Base-by-base conservation (phyloP, 2,329 filamentous ascomycete species). In the Fusarium marasasianum region DNA sequence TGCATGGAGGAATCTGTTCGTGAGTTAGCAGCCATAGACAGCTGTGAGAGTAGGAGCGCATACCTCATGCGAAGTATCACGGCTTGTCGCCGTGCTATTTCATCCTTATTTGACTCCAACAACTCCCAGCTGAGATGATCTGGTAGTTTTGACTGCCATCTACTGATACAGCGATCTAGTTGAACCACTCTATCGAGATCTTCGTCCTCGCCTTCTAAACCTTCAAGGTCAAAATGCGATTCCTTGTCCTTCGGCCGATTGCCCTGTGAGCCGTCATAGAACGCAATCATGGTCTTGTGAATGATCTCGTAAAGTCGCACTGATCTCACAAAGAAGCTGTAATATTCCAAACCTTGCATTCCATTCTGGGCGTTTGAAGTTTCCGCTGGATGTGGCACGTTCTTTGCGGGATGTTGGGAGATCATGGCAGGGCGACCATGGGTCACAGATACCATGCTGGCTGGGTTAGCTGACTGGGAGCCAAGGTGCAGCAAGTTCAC, bases 281-380 rank as follows among this genome's bases (percentile, higher is more conserved):
- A 76, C 0, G 74, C 77, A 9, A 77, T 66, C 43, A 81, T 80
- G 0, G 77, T 79, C 15, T 77, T 76, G 15, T 83, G 79, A 11
- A 81, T 82, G 20, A 84, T 81, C 40, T 83, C 82, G n/a, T 83
- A 83, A 0, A 84, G 70, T 40, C 80, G 78, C 8, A 83, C 75
- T 2, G 81, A 81, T 44, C 82, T 79, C 12, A 81, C 78, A 33
- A 83, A 82, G 63, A 83, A 83, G 13, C 79, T 70, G 7, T 72
- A 74, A 11, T 78, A 74, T 4, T 66, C 59, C 24, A 44, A 17
- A 2, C 54, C 66, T 61, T 31, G 37, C n/a, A 29, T 57, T 12
- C 33, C 43, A 41, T 6, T 31, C 4, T 48, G 20, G 4, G 37
- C 18, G 8, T 22, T 53, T 3, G 47, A 33, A 3, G 50, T 17